Evolutionary conservation across 2,329 filamentous ascomycete species (phyloP), one percentile per base, ranked within the genome.

Genomic region (Alternaria sp.): DNA sequence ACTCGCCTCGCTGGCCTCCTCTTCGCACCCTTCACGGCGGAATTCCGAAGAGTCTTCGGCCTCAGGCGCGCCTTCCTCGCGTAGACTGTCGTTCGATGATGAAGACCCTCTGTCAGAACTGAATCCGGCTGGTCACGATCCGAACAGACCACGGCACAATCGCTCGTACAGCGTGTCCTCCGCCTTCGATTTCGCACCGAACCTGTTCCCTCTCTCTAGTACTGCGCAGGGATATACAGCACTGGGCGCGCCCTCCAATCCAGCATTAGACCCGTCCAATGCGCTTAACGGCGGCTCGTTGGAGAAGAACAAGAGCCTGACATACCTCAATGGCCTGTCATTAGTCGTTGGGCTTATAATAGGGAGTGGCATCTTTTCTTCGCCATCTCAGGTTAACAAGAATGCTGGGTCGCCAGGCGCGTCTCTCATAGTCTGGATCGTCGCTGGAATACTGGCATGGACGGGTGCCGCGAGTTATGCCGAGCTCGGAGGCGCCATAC

Each of bases 391-490:
- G 77, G 95, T 99, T 73, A 97, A 96, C 80, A 87, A 88, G 59
- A 96, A 96, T 78, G 93, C 93, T 37, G 96, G 95, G 10, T 97
- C 94, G 26, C 93, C 94, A 0, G 96, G 94, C 54, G 95, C 94
- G 15, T 90, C 94, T 2, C 83, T 99, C 55, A 86, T 97, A n/a
- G 90, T 97, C 5, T 99, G 95, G 95, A 85, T 89, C 2, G 88
- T 98, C 45, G 94, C 95, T 3, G 95, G 95, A n/a, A 77, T 97
- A 20, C 84, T 99, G 65, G 95, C 95, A 2, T 99, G 96, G 95
- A 99, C 96, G 0, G 95, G 96, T 10, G 95, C 93, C 0, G 91
- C 94, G 23, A 97, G 93, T 71, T 99, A 97, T 81, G 96, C 96
- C 5, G 96, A 99, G 82, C 86, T 99, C 6, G 96, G 96, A 63